Evolutionary conservation across 2,329 filamentous ascomycete species (phyloP), one percentile per base, ranked within the genome.

Genomic region (Xylaria sp.): DNA sequence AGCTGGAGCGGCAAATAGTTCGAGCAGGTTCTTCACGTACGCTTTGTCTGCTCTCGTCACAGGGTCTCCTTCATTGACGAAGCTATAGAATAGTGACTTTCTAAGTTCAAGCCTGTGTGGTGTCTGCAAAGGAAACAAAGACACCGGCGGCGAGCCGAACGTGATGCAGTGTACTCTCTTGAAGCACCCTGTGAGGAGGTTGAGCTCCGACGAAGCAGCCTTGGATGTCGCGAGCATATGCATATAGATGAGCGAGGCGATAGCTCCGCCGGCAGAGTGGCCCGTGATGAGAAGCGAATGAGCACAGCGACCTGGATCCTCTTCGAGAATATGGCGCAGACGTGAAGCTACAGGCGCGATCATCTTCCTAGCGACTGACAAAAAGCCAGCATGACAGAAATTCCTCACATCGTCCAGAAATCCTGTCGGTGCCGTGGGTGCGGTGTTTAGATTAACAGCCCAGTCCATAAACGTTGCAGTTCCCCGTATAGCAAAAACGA

Each of bases 21-120:
- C 90, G 0, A 96, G 80, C 10, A 97, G 83, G 41, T 89, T 92
- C 71, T 87, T 87, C 18, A 97, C 84, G 74, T 97, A 95, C 0
- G 88, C 86, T 79, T 89, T 92, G 76, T 97, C 93, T 0, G 93
- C 93, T 34, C 94, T 83, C 0, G 88, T 86, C 0, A 97, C 92
- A 0, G 92, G 93, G 73, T 97, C 94, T 3, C 94, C 94, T 78
- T 97, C 93, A 76, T 97, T 97, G 75, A 94, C 84, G 77, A 97
- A 94, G 51, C 87, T 89, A 62, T 93, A 86, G 78, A 97, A 97
- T 4, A 95, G 78, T 66, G 89, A 94, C 76, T 92, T 94, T 34
- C 84, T 80, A 25, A 87, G 79, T 13, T 83, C 79, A 0, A 79
- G 77, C 1, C 79, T 79, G 4, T 84, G 74, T 0, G 91, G 90